Base-by-base conservation (phyloP, 768 basidiomycete species). In the Amanita jacksonii region DNA sequence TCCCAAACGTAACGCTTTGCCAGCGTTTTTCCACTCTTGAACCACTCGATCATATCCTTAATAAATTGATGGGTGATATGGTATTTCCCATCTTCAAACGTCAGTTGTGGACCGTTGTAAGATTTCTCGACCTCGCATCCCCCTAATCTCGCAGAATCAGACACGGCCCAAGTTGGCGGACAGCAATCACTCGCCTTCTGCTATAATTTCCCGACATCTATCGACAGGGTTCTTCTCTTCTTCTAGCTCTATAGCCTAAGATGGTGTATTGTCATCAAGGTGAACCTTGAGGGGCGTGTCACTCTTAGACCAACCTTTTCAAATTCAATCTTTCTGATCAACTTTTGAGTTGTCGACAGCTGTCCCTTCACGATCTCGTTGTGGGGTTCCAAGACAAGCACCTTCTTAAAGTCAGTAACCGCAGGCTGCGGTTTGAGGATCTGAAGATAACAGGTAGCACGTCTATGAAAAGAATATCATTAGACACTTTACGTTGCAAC, bases 1-100 rank as follows among this genome's bases (percentile, higher is more conserved):
- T 98, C 91, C 93, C 91, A 97, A 20, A 83, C 91, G 48, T 91
- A 84, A 62, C 93, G 74, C 61, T 81, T 80, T 3, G 90, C 79
- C 37, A 98, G 64, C n/a, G 82, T 72, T 60, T 96, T 96, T n/a
- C 91, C 92, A 34, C 80, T 75, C 67, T 92, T 93, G 66, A 96
- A 98, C 80, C 81, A 88, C 50, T 81, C 68, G 38, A 96, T 79
- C 91, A 98, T 92, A 30, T 66, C 72, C 50, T 74, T 72, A 49
- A 99, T 69, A 60, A 97, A 99, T 42, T 81, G 73, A 28, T 73
- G 61, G 19, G 81, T 86, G 50, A 93, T 85, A 38, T 61, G 66
- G 62, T 77, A 90, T 64, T 80, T 79, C 39, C 77, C 81, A 50
- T 78, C 73, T 42, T 77, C 70, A 32, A 67, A 60, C 10, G 63